phyloP scores from a whole-genome alignment of 768 basidiomycete species.

The Clitopilus hobsonii region DNA sequence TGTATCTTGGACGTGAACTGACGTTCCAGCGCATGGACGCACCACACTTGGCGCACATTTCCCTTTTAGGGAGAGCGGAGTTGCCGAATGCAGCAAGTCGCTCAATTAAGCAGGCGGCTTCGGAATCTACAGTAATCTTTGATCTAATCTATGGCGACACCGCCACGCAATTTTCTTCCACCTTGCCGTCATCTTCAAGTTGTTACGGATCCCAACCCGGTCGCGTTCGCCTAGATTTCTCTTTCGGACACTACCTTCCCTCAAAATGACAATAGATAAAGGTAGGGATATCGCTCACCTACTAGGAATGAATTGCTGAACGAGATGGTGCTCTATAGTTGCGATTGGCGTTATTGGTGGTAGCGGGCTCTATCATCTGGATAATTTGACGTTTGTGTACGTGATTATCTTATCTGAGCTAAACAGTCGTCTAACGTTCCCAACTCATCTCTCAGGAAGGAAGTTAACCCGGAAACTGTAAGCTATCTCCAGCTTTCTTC shows the following conservation, averaged over 20 bases:
- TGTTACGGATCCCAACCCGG: not conserved
- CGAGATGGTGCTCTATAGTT: conserved; percentile 35
- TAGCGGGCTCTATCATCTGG: conserved; percentile 88
- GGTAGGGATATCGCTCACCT: not conserved
- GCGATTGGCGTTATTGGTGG: conserved; percentile 90
- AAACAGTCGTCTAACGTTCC: not conserved
- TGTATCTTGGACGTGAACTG: too few species aligned
- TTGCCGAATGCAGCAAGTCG: too few species aligned
- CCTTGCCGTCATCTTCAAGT: not conserved
- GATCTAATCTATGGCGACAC: not conserved
- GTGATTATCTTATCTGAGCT: conserved; percentile 26
- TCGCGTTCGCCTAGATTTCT: not conserved
- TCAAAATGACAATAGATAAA: not conserved
- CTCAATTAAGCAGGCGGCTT: too few species aligned
- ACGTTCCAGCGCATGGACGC: too few species aligned
- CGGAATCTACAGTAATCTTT: not conserved
- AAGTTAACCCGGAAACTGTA: conserved; percentile 80
- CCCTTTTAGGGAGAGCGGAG: too few species aligned
- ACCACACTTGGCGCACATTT: too few species aligned
- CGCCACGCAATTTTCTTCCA: not conserved
- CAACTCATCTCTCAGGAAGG: conserved; percentile 40
- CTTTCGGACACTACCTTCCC: not conserved
- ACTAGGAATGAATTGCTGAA: not conserved
- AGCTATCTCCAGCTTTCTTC: conserved; percentile 15
- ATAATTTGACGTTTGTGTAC: conserved; percentile 85